Evolutionary conservation across 176 grass and related monocot genomes (phyloP).

Genomic region (Ensete glaucum): DNA sequence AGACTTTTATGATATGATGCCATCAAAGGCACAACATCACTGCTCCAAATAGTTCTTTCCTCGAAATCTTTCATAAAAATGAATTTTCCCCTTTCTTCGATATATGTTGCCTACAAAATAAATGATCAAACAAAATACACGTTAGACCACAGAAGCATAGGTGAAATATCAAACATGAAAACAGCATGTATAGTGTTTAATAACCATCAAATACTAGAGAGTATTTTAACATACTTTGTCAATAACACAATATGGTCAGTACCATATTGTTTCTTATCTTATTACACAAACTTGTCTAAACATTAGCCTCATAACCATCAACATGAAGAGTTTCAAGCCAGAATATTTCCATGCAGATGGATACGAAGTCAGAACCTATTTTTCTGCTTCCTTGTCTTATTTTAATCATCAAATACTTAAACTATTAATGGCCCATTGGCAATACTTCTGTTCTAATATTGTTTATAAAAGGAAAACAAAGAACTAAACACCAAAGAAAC

Average conservation of each 20-base stretch:
- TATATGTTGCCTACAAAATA: slow-evolving; percentile 56
- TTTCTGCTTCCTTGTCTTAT: no score
- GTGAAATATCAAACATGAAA: not conserved
- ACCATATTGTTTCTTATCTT: not conserved
- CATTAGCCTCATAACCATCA: no score
- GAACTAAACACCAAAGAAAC: no score
- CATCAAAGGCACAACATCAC: slow-evolving; percentile 77
- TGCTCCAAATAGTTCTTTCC: slow-evolving; percentile 84
- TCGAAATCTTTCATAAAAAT: slow-evolving; percentile 92
- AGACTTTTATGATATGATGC: slow-evolving; percentile 91
- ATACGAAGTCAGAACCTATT: no score
- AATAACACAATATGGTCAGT: not conserved
- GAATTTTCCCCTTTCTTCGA: slow-evolving; percentile 68
- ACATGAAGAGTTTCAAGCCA: no score
- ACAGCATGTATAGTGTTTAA: not conserved
- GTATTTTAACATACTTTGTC: not conserved
- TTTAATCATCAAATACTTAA: no score
- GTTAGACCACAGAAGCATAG: slow-evolving; percentile 1
- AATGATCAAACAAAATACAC: slow-evolving; percentile 10
- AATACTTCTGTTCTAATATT: no score
- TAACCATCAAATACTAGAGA: no score
- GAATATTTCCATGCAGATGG: no score
- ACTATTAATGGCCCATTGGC: no score
- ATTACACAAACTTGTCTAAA: not conserved
- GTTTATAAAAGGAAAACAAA: no score